Evolutionary conservation across 805 yeast species (phyloP).

Genomic region (Schizosaccharomyces octosporus): DNA sequence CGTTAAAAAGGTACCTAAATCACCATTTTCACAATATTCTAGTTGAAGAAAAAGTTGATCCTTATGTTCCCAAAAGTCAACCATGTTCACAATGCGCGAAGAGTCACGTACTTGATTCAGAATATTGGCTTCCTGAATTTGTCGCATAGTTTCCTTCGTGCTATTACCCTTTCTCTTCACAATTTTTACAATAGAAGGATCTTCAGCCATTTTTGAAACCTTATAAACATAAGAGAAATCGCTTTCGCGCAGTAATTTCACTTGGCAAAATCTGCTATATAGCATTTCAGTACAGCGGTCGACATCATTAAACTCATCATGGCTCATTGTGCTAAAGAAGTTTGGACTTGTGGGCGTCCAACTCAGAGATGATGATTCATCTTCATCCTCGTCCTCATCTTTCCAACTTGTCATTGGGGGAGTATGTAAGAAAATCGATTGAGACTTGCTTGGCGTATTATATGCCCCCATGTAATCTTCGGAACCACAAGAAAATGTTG

Average conservation of each 20-base stretch:
- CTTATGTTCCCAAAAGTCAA: conserved; percentile 62
- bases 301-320: not conserved
- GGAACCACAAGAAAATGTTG: not conserved
- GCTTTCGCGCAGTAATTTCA: conserved; percentile 38
- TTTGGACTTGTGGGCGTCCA: not conserved
- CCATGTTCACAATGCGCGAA: conserved; percentile 51
- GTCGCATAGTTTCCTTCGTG: conserved; percentile 32
- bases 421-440: not conserved
- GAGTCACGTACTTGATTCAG: conserved; percentile 11
- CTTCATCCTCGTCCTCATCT: not conserved
- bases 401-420: not conserved
- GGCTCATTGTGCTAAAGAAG: not conserved
- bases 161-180: conserved; percentile 42
- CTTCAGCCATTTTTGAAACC: conserved; percentile 26
- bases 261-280: not conserved
- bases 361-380: not conserved
- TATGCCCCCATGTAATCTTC: not conserved
- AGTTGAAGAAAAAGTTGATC: conserved; percentile 72
- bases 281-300: not conserved
- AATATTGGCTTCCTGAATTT: conserved; percentile 54
- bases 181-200: conserved; percentile 61
- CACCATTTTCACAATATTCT: conserved; percentile 85
- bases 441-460: not conserved
- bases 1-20: conserved; percentile 51
- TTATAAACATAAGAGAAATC: conserved; percentile 77